Conservation (phyloP, 2,329 filamentous ascomycete species). For the Ilyonectria robusta region DNA sequence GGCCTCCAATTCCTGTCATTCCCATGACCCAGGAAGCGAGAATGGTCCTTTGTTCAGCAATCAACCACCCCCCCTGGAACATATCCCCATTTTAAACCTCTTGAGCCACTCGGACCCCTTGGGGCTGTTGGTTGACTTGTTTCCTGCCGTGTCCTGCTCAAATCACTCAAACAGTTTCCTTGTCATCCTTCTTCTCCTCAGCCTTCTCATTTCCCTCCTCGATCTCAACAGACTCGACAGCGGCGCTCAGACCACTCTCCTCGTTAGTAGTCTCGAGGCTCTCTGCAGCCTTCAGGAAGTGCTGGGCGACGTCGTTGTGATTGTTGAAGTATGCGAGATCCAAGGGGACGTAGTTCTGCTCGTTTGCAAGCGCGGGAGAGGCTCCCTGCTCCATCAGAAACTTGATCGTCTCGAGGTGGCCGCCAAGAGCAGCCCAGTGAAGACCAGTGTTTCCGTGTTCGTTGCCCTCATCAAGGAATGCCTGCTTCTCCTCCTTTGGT, state of each 20-base stretch:
- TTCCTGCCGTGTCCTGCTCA: not conserved
- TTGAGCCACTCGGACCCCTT: too few relatives aligned
- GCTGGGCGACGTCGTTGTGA: slow-evolving; percentile 75
- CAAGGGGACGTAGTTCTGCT: slow-evolving; percentile 85
- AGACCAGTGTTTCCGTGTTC: slow-evolving; percentile 89
- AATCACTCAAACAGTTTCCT: slow-evolving; percentile 29
- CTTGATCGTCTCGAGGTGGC: slow-evolving; percentile 86
- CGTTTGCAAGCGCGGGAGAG: slow-evolving; percentile 83
- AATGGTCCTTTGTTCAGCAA: not conserved
- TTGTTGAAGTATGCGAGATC: slow-evolving; percentile 81
- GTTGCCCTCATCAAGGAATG: slow-evolving; percentile 79
- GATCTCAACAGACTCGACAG: slow-evolving; percentile 57
- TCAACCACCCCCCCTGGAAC: not conserved
- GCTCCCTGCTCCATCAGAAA: slow-evolving; percentile 82
- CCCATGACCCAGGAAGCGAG: not conserved
- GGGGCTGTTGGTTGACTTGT: not conserved
- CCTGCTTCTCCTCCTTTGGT: slow-evolving; percentile 59
- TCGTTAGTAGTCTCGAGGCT: slow-evolving; percentile 64
- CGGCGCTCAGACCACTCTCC: slow-evolving; percentile 58
- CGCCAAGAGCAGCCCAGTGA: slow-evolving; percentile 94
- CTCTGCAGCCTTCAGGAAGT: slow-evolving; percentile 66
- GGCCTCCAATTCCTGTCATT: not conserved
- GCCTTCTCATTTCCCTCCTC: slow-evolving; percentile 51
- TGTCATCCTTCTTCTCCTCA: slow-evolving; percentile 38
- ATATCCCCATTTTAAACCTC: not conserved